phyloP scores from a whole-genome alignment of 192 early-diverging fungal genomes.

The Phycomyces blakesleeanus region DNA sequence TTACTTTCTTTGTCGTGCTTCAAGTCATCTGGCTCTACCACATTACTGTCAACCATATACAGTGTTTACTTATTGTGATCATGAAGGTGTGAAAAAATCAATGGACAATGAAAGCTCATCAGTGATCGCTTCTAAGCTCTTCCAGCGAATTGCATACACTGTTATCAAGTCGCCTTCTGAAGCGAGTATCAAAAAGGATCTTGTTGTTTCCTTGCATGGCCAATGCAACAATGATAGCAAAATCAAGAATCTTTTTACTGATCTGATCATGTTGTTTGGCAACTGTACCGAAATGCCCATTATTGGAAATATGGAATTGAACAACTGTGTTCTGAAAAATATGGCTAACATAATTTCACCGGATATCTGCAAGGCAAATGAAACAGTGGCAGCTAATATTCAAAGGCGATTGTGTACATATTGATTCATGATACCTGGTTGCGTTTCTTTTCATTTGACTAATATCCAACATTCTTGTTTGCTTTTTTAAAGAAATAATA shows the following conservation, averaged over 20 bases:
- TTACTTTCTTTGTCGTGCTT: conserved; percentile 28
- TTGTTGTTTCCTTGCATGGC: too few species aligned
- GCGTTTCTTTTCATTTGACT: too few species aligned
- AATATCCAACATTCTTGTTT: too few species aligned
- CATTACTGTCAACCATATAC: conserved; percentile 28
- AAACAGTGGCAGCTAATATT: background rate
- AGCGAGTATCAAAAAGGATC: too few species aligned
- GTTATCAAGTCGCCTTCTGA: too few species aligned
- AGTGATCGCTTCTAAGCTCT: background rate
- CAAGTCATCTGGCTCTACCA: conserved; percentile 21
- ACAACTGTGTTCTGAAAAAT: background rate
- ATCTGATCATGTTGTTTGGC: background rate
- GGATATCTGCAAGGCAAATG: conserved; percentile 4
- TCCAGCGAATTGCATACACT: conserved; percentile 2
- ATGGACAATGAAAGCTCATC: background rate
- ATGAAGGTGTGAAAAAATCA: conserved; percentile 8
- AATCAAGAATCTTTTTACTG: too few species aligned
- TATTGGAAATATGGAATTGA: conserved; percentile 3
- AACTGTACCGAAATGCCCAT: background rate
- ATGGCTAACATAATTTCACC: background rate
- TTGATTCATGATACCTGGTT: too few species aligned
- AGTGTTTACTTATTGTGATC: conserved; percentile 16
- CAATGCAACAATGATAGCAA: too few species aligned
- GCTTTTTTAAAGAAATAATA: too few species aligned
- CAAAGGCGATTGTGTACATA: background rate